Evolutionary conservation across 768 basidiomycete species (phyloP).

Genomic region (Inosperma sp.): DNA sequence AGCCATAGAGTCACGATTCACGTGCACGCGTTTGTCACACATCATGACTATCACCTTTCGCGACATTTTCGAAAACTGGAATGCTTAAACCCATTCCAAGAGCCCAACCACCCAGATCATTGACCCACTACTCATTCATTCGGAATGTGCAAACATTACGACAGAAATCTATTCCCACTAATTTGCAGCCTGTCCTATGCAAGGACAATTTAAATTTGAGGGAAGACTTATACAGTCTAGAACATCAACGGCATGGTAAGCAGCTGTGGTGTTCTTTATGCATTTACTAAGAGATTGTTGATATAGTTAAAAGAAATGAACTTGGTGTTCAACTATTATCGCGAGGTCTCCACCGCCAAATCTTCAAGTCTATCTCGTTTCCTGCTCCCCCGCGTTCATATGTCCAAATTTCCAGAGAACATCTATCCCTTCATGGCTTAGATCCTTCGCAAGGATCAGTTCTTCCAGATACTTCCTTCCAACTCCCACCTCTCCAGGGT

Average conservation of each 20-base stretch:
- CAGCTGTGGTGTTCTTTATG: background rate
- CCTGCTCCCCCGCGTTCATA: constrained; percentile 55
- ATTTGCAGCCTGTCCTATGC: background rate
- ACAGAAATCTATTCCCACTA: background rate
- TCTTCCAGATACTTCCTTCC: constrained; percentile 74
- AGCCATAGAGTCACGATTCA: too few relatives aligned
- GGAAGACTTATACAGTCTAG: background rate
- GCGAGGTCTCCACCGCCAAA: constrained; percentile 70
- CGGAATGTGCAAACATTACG: constrained; percentile 2
- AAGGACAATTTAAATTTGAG: background rate
- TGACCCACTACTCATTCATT: background rate
- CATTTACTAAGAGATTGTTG: background rate
- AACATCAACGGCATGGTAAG: constrained; percentile 6
- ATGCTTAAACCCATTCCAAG: background rate
- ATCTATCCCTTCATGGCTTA: constrained; percentile 78
- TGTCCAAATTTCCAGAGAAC: constrained; percentile 72
- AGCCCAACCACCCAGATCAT: background rate
- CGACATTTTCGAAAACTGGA: too few relatives aligned
- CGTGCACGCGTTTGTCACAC: too few relatives aligned
- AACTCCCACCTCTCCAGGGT: constrained; percentile 82
- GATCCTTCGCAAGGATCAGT: constrained; percentile 75
- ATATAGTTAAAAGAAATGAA: constrained; percentile 67
- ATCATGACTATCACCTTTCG: too few relatives aligned
- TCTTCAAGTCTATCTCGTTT: constrained; percentile 69
- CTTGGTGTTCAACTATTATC: constrained; percentile 94